These are phyloP conservation scores for Acephala macrosclerotiorum DNA, from an alignment of 2,329 filamentous ascomycete genomes.

Conservation along the genomic window DNA sequence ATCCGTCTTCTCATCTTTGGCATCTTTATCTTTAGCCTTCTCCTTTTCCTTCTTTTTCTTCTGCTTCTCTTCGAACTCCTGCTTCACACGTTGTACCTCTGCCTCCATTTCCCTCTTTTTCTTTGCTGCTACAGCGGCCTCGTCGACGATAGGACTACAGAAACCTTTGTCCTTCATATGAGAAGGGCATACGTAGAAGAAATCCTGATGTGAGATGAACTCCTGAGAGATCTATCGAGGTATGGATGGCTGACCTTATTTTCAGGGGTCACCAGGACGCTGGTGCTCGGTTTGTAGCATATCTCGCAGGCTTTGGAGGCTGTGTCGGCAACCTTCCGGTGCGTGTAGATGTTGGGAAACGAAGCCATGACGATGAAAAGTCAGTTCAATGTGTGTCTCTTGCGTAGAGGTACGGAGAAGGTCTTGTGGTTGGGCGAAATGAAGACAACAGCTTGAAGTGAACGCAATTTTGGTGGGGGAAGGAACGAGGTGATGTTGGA, in stretches of 20 bases:
- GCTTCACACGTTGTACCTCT: constrained; percentile 67
- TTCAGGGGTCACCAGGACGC: constrained; percentile 87
- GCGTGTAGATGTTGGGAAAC: constrained; percentile 82
- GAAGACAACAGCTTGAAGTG: background rate
- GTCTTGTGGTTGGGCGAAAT: background rate
- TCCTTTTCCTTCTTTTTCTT: constrained; percentile 73
- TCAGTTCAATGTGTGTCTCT: background rate
- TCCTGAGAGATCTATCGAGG: background rate
- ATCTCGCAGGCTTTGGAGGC: constrained; percentile 86
- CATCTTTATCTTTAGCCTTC: constrained; percentile 67
- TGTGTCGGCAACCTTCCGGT: constrained; percentile 86
- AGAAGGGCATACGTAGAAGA: constrained; percentile 87
- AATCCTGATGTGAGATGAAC: constrained; percentile 62
- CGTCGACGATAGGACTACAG: constrained; percentile 76
- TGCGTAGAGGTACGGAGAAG: background rate
- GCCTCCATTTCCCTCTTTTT: constrained; percentile 70
- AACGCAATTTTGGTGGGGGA: background rate
- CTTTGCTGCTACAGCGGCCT: constrained; percentile 65
- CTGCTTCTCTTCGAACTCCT: constrained; percentile 82
- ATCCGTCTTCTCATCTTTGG: constrained; percentile 57
- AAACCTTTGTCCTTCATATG: constrained; percentile 88
- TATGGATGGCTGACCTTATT: constrained; percentile 71
- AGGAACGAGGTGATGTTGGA: constrained; percentile 9
- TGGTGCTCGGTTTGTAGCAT: constrained; percentile 88
- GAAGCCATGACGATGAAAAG: constrained; percentile 42